phyloP scores from a whole-genome alignment of 345 rosid genomes.

The Heritiera fomes region DNA sequence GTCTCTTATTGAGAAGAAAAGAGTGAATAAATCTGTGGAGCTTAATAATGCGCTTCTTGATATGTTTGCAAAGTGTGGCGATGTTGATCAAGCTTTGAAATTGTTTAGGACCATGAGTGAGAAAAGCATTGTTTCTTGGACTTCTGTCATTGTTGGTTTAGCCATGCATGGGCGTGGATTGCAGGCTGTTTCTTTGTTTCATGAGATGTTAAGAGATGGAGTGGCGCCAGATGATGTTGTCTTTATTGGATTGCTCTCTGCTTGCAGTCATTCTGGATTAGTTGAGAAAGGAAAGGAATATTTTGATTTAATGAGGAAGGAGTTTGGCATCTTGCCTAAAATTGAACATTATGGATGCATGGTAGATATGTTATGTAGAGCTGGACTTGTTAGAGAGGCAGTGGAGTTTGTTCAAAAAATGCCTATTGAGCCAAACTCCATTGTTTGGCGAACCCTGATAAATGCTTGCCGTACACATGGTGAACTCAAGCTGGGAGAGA shows the following conservation, averaged over 20 bases:
- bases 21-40: conserved; percentile 37
- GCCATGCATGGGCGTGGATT: conserved; percentile 61
- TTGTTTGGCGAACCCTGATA: conserved; percentile 49
- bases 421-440: conserved; percentile 50
- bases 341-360: conserved; percentile 55
- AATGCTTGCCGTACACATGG: conserved; percentile 47
- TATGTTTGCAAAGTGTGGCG: conserved; percentile 64
- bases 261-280: conserved; percentile 50
- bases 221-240: conserved; percentile 49
- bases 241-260: conserved; percentile 55
- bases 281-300: conserved; percentile 47
- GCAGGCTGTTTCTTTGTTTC: conserved; percentile 55
- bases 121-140: conserved; percentile 55
- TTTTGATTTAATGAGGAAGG: conserved; percentile 44
- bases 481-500: conserved; percentile 48
- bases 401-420: conserved; percentile 43
- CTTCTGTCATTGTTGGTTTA: conserved; percentile 56
- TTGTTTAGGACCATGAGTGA: conserved; percentile 48
- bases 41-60: conserved; percentile 50
- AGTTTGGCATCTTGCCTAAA: conserved; percentile 42
- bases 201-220: conserved; percentile 44
- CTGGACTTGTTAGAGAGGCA: conserved; percentile 49
- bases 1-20: conserved; percentile 38
- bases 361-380: conserved; percentile 57
- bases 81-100: conserved; percentile 48